These are phyloP conservation scores for Psilocybe sp. DNA, from an alignment of 768 basidiomycete species.

Conservation along the genomic window DNA sequence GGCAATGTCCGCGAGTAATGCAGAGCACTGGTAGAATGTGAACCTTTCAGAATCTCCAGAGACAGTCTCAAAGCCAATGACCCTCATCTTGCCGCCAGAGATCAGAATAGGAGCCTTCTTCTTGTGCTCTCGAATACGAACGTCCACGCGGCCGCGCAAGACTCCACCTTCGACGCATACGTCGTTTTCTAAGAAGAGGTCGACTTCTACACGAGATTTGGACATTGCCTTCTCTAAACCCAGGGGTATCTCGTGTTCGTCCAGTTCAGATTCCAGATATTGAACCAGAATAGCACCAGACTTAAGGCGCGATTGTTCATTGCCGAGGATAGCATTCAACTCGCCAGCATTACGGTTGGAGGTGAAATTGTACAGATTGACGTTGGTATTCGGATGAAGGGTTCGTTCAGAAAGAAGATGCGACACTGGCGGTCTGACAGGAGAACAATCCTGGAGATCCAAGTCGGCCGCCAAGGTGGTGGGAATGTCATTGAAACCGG, in stretches of 20 bases:
- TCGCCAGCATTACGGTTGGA: conserved; percentile 52
- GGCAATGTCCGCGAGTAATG: conserved; percentile 48
- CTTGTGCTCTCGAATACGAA: conserved; percentile 57
- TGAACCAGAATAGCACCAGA: conserved; percentile 45
- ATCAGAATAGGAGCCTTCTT: conserved; percentile 61
- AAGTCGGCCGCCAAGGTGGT: too few species aligned
- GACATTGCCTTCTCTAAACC: conserved; percentile 70
- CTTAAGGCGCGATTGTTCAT: conserved; percentile 54
- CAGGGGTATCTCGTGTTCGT: conserved; percentile 19
- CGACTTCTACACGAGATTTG: conserved; percentile 76
- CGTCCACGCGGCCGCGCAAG: conserved; percentile 66
- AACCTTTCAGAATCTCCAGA: conserved; percentile 56
- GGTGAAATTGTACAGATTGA: conserved; percentile 29
- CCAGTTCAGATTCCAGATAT: conserved; percentile 16
- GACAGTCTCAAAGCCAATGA: conserved; percentile 83
- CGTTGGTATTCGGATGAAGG: too few species aligned
- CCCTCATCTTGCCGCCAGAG: conserved; percentile 72
- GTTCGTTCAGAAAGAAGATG: too few species aligned
- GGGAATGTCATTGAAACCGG: too few species aligned
- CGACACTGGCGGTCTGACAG: too few species aligned
- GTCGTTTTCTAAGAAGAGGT: conserved; percentile 74
- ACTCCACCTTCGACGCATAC: conserved; percentile 77
- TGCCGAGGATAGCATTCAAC: conserved; percentile 61
- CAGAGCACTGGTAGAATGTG: conserved; percentile 79
- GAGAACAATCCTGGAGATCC: too few species aligned